These are phyloP conservation scores for Triangularia verruculosa DNA, from an alignment of 2,329 filamentous ascomycete species.

Conservation along the genomic window DNA sequence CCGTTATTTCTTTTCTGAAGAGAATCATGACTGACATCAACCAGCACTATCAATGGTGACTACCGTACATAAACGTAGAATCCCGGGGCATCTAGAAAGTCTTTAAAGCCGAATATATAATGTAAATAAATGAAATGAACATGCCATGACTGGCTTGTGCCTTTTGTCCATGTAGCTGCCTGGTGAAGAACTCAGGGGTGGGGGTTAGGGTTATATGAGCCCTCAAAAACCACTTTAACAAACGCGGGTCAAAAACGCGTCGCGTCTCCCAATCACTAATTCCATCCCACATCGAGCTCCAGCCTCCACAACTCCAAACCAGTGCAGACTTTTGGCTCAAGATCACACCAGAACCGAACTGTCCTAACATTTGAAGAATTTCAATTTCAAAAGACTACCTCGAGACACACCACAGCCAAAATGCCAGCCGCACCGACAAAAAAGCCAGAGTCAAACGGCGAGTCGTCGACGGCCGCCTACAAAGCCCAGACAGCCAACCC, in stretches of 20 bases:
- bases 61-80: conserved; percentile 53
- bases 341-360: neutral
- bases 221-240: neutral
- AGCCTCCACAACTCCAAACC: neutral
- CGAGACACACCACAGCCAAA: conserved; percentile 1
- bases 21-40: conserved; percentile 22
- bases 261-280: neutral
- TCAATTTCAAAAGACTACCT: neutral
- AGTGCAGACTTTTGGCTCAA: neutral
- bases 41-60: conserved; percentile 62
- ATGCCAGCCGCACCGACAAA: conserved; percentile 52
- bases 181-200: neutral
- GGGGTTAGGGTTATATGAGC: conserved; percentile 22
- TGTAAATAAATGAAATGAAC: neutral
- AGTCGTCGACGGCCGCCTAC: conserved; percentile 58
- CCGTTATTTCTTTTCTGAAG: neutral
- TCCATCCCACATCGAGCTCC: conserved; percentile 15
- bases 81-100: neutral
- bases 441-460: conserved; percentile 53
- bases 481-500: conserved; percentile 52
- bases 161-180: neutral
- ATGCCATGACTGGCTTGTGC: neutral
- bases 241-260: neutral
- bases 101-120: neutral
- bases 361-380: neutral